phyloP scores from a whole-genome alignment of 495 filamentous ascomycete genomes.

The Hapsidospora chrysogenum region DNA sequence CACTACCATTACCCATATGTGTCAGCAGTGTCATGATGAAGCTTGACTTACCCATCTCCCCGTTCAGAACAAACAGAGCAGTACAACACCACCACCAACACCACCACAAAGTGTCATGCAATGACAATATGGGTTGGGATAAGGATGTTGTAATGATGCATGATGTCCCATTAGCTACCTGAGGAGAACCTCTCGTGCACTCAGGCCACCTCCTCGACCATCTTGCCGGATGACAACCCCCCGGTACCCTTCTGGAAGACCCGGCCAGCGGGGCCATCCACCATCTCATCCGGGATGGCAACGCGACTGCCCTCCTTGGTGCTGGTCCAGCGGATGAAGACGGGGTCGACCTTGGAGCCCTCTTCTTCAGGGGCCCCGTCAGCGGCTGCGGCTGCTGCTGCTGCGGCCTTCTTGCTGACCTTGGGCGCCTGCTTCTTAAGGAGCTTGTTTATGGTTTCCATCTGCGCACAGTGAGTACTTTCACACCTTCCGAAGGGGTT shows the following conservation, averaged over 20 bases:
- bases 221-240: slow-evolving; percentile 11
- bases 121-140: no score
- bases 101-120: no score
- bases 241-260: slow-evolving; percentile 27
- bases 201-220: slow-evolving; percentile 26
- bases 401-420: slow-evolving; percentile 35
- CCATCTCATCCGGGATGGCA: slow-evolving; percentile 69
- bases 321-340: slow-evolving; percentile 68
- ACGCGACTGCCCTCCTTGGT: slow-evolving; percentile 48
- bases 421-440: slow-evolving; percentile 93
- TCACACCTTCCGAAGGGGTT: no score
- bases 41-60: no score
- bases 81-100: no score
- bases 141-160: no score
- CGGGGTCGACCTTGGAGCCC: slow-evolving; percentile 39
- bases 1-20: no score
- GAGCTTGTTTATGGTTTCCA: slow-evolving; percentile 96
- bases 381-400: slow-evolving; percentile 18
- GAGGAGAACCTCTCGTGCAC: no score
- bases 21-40: no score
- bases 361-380: slow-evolving; percentile 38
- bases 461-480: no score
- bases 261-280: slow-evolving; percentile 48
- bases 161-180: no score
- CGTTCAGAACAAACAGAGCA: no score